Percentiles rank a stretch among this genome's conserved stretches.
These are phyloP conservation scores for Cercospora sojina DNA, from an alignment of 2,329 filamentous ascomycete genomes.

Conservation along the genomic window DNA sequence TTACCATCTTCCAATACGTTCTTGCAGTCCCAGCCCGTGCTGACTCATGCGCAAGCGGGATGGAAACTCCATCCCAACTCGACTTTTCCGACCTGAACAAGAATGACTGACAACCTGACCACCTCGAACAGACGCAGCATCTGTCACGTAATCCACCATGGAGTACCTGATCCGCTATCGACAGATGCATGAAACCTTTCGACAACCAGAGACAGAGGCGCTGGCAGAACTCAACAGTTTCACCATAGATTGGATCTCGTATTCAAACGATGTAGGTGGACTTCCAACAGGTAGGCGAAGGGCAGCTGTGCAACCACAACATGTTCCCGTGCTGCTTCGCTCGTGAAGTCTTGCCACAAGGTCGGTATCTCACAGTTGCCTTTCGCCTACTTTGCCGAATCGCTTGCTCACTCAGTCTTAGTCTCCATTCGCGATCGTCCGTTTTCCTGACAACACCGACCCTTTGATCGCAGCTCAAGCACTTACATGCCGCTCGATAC, in stretches of 20 bases:
- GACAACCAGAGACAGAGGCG: slow-evolving; percentile 77
- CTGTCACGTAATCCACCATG: slow-evolving; percentile 40
- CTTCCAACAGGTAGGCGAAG: slow-evolving; percentile 11
- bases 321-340: background rate
- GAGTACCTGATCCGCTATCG: slow-evolving; percentile 87
- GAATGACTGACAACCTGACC: background rate
- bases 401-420: slow-evolving; percentile 40
- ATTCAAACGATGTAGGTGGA: slow-evolving; percentile 66
- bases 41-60: background rate
- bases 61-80: background rate
- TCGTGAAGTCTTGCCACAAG: background rate
- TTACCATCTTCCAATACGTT: background rate
- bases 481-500: slow-evolving; percentile 73
- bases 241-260: slow-evolving; percentile 70
- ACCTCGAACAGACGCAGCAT: background rate
- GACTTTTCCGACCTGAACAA: background rate
- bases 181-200: slow-evolving; percentile 88
- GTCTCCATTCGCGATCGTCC: slow-evolving; percentile 84
- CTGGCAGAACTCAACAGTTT: slow-evolving; percentile 69
- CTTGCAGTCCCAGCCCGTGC: background rate
- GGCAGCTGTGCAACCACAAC: slow-evolving; percentile 7
- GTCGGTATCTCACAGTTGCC: slow-evolving; percentile 3
- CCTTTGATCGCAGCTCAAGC: slow-evolving; percentile 54
- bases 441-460: slow-evolving; percentile 45
- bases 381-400: slow-evolving; percentile 6